These are phyloP conservation scores for Malus hybrid DNA, from an alignment of 331 rosid genomes.

Conservation along the genomic window DNA sequence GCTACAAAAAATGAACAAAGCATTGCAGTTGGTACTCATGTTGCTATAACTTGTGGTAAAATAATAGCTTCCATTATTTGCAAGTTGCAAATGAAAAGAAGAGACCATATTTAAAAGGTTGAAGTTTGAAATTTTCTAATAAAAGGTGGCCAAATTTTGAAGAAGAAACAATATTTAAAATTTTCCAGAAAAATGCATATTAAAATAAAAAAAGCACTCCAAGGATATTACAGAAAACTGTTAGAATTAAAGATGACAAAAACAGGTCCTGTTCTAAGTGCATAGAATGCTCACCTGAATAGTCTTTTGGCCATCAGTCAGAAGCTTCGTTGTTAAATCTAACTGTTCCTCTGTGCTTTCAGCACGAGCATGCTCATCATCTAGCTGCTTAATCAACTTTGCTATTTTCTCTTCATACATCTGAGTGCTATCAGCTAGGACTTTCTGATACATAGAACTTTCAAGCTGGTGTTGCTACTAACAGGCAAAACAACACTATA, in stretches of 20 bases:
- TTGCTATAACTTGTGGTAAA: not conserved
- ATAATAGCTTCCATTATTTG: not conserved
- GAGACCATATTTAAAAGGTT: not conserved
- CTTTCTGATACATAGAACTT: slow-evolving; percentile 45
- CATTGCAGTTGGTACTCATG: not conserved
- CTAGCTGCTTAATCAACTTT: slow-evolving; percentile 37
- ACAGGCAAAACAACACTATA: slow-evolving; percentile 29
- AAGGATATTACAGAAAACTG: not conserved
- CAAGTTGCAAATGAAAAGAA: not conserved
- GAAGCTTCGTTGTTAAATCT: slow-evolving; percentile 22
- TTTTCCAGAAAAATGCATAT: not conserved
- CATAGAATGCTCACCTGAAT: slow-evolving; percentile 29
- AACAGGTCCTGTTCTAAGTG: not conserved
- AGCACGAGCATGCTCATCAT: slow-evolving; percentile 28
- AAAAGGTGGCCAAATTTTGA: not conserved
- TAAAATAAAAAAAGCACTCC: not conserved
- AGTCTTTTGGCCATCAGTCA: slow-evolving; percentile 32
- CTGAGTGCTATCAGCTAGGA: slow-evolving; percentile 60
- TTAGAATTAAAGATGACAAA: not conserved
- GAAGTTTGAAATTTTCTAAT: not conserved
- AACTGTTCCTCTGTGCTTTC: slow-evolving; percentile 31
- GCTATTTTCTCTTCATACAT: slow-evolving; percentile 58
- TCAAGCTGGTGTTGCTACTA: slow-evolving; percentile 57
- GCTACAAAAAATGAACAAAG: slow-evolving; percentile 18
- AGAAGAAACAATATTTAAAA: not conserved